These are phyloP conservation scores for Termitomyces sp. DNA, from an alignment of 768 basidiomycete genomes.

Conservation along the genomic window DNA sequence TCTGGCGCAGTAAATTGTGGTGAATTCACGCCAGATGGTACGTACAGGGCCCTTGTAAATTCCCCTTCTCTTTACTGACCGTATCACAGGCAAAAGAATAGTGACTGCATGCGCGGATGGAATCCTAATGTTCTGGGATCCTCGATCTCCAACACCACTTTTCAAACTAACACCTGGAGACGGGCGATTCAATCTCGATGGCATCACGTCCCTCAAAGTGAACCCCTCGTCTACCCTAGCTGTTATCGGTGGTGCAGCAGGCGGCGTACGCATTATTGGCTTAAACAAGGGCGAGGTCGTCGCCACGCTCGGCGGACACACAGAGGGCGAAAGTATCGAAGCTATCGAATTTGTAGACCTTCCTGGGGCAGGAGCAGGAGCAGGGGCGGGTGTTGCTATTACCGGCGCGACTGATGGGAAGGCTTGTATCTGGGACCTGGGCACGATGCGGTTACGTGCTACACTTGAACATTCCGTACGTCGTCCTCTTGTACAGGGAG, in stretches of 20 bases:
- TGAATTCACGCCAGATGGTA: constrained; percentile 89
- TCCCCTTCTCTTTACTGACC: constrained; percentile 1
- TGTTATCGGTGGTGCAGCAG: constrained; percentile 83
- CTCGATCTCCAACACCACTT: constrained; percentile 68
- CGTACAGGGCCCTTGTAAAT: constrained; percentile 2
- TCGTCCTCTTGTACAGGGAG: neutral
- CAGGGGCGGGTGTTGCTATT: constrained; percentile 63
- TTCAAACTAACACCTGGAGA: constrained; percentile 77
- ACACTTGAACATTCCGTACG: constrained; percentile 81
- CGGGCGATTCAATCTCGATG: constrained; percentile 74
- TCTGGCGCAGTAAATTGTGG: constrained; percentile 81
- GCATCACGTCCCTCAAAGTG: constrained; percentile 83
- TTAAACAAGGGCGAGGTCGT: constrained; percentile 85
- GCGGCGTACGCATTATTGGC: constrained; percentile 84
- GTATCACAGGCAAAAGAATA: constrained; percentile 72
- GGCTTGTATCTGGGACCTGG: constrained; percentile 91
- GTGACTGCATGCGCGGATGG: constrained; percentile 85
- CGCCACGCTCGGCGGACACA: constrained; percentile 75
- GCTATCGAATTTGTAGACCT: constrained; percentile 82
- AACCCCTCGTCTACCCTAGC: constrained; percentile 88
- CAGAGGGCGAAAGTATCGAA: constrained; percentile 86
- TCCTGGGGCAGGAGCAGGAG: constrained; percentile 46
- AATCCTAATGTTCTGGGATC: constrained; percentile 87
- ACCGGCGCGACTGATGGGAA: constrained; percentile 94
- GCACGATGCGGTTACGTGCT: constrained; percentile 78